Evolutionary conservation across 2,329 filamentous ascomycete genomes (phyloP).

Genomic region (Lasiodiplodia sp.): DNA sequence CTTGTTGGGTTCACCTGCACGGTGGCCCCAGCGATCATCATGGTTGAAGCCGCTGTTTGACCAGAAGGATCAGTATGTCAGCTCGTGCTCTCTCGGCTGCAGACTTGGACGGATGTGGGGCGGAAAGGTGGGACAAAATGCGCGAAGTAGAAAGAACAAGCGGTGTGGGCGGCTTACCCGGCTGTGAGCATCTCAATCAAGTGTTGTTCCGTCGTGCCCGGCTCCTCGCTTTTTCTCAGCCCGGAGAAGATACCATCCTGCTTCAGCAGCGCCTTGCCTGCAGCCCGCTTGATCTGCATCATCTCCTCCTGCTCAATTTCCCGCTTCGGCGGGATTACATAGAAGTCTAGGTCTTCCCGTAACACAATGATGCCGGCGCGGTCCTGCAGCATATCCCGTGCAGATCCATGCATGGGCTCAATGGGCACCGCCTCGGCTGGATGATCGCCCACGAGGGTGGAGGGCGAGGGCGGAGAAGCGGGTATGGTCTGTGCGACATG

Average conservation of each 20-base stretch:
- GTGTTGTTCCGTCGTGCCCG: slow-evolving; percentile 96
- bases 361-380: slow-evolving; percentile 96
- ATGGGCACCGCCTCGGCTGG: slow-evolving; percentile 66
- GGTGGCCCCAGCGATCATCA: slow-evolving; percentile 93
- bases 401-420: slow-evolving; percentile 74
- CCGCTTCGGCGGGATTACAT: slow-evolving; percentile 85
- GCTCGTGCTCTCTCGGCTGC: slow-evolving; percentile 27
- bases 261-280: slow-evolving; percentile 81
- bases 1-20: slow-evolving; percentile 97
- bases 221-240: slow-evolving; percentile 91
- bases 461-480: slow-evolving; percentile 70
- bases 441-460: slow-evolving; percentile 49
- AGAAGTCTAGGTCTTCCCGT: slow-evolving; percentile 96
- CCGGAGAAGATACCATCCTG: slow-evolving; percentile 98
- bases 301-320: slow-evolving; percentile 89
- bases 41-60: slow-evolving; percentile 86
- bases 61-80: slow-evolving; percentile 27
- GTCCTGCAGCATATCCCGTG: slow-evolving; percentile 81
- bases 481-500: slow-evolving; percentile 96
- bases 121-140: slow-evolving; percentile 18
- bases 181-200: slow-evolving; percentile 99
- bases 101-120: slow-evolving; percentile 8
- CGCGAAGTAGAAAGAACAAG: slow-evolving; percentile 4
- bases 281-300: slow-evolving; percentile 94
- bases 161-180: slow-evolving; percentile 68